Conservation (phyloP, 495 filamentous ascomycete genomes). For the Aspergillus conjunctus region DNA sequence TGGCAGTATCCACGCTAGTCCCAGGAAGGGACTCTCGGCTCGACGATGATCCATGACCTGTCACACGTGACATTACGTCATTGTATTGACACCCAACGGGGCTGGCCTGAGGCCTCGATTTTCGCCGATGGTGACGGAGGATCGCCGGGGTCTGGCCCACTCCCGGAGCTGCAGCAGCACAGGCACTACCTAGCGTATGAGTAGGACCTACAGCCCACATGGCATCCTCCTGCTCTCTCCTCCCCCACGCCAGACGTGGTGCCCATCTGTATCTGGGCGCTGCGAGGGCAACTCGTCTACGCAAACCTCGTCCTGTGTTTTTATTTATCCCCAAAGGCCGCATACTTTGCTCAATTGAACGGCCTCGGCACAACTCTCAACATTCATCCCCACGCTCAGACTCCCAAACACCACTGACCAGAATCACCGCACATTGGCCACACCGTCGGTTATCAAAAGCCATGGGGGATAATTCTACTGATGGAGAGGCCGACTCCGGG, state of each 20-base stretch:
- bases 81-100: neutral
- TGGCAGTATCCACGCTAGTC: slow-evolving; percentile 28
- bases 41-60: slow-evolving; percentile 17
- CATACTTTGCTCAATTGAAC: slow-evolving; percentile 31
- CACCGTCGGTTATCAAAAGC: slow-evolving; percentile 19
- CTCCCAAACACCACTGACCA: slow-evolving; percentile 32
- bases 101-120: neutral
- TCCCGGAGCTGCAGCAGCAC: slow-evolving; percentile 1
- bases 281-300: slow-evolving; percentile 34
- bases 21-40: slow-evolving; percentile 22
- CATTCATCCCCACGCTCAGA: slow-evolving; percentile 21
- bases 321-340: slow-evolving; percentile 34
- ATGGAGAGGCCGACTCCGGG: slow-evolving; percentile 27
- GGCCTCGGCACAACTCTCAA: slow-evolving; percentile 26
- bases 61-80: slow-evolving; percentile 37
- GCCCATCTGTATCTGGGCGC: slow-evolving; percentile 36
- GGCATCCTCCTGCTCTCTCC: slow-evolving; percentile 56
- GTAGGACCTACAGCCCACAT: slow-evolving; percentile 25
- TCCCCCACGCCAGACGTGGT: slow-evolving; percentile 57
- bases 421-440: slow-evolving; percentile 18
- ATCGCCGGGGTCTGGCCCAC: slow-evolving; percentile 26
- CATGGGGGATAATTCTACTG: slow-evolving; percentile 6
- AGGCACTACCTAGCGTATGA: neutral
- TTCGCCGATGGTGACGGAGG: neutral
- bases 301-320: slow-evolving; percentile 43